phyloP scores from a whole-genome alignment of 192 early-diverging fungal species.

The Pecoramyces ruminantium region DNA sequence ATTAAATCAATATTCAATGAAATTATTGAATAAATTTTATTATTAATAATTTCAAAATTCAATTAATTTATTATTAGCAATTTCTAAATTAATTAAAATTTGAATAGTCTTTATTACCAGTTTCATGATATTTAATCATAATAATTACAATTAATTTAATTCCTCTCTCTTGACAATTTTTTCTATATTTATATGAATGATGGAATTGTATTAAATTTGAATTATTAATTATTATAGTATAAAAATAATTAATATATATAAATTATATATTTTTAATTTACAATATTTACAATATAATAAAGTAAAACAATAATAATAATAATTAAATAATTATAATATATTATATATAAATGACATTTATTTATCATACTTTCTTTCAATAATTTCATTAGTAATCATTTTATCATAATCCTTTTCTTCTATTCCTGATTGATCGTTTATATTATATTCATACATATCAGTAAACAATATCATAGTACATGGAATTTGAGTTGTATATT shows the following conservation, averaged over 20 bases:
- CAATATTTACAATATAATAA: no score
- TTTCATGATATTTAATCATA: conserved; percentile 29
- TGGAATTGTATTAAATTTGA: no score
- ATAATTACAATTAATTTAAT: conserved; percentile 59
- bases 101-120: conserved; percentile 35
- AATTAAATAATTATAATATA: no score
- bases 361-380: conserved; percentile 52
- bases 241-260: no score
- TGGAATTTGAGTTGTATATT: conserved; percentile 17
- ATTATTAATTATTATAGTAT: no score
- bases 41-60: no score
- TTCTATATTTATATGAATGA: conserved; percentile 25
- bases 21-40: no score
- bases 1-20: background rate
- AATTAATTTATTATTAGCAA: no score
- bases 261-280: no score
- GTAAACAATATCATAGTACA: background rate
- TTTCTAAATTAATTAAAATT: no score
- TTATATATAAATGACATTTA: no score
- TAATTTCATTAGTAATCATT: conserved; percentile 40
- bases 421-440: conserved; percentile 14
- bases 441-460: background rate
- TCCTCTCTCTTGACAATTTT: conserved; percentile 37
- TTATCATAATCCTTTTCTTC: conserved; percentile 46
- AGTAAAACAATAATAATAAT: no score